Percentiles rank a stretch among this genome's conserved stretches.
phyloP scores from a whole-genome alignment of 139 green algal species.

The Chara braunii region DNA sequence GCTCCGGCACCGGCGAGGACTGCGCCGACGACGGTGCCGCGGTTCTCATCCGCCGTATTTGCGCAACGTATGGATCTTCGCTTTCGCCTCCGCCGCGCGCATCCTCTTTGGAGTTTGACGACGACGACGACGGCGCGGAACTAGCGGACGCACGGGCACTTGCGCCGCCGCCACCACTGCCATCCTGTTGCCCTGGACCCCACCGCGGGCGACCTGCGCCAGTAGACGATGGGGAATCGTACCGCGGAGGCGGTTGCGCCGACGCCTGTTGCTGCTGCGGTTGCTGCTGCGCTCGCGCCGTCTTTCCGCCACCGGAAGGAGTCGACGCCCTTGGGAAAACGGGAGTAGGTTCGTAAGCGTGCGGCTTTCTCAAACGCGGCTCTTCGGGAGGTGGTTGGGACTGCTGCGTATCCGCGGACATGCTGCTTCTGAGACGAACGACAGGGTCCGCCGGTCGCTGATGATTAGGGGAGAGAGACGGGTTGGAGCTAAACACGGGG shows the following conservation, averaged over 20 bases:
- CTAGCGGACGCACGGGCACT: too few relatives aligned
- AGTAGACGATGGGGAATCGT: neutral
- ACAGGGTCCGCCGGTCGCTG: constrained; percentile 1
- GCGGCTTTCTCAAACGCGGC: neutral
- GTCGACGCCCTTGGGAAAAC: neutral
- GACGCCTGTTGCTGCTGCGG: neutral
- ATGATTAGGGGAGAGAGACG: neutral
- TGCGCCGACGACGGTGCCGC: too few relatives aligned
- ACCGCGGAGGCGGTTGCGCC: neutral
- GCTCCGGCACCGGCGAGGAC: too few relatives aligned
- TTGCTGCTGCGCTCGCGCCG: neutral
- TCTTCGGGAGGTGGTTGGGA: neutral
- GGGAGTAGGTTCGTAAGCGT: neutral
- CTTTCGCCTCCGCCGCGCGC: too few relatives aligned
- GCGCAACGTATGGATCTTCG: too few relatives aligned
- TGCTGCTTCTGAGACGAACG: neutral
- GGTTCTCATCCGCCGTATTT: too few relatives aligned
- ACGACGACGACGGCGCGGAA: too few relatives aligned
- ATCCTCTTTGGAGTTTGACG: too few relatives aligned
- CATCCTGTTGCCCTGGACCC: too few relatives aligned
- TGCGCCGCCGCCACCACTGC: neutral
- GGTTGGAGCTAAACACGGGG: neutral
- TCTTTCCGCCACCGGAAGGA: neutral
- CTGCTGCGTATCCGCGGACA: neutral
- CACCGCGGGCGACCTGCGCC: too few relatives aligned